Evolutionary conservation across 768 basidiomycete genomes (phyloP).

Genomic region (Pholiota molesta): DNA sequence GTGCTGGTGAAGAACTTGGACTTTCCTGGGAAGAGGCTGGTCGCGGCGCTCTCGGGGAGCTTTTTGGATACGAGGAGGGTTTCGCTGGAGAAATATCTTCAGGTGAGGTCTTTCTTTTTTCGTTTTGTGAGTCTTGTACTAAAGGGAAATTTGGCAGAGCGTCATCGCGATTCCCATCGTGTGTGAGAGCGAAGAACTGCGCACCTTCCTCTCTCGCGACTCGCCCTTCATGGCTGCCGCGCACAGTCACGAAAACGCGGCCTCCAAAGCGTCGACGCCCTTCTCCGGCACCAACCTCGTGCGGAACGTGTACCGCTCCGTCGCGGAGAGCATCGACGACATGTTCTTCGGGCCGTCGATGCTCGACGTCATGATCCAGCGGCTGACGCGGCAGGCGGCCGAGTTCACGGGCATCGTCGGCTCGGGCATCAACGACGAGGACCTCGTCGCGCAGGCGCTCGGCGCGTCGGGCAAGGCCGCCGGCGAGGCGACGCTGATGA

Average conservation of each 20-base stretch:
- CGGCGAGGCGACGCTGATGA: conserved; percentile 70
- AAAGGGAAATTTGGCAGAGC: conserved; percentile 44
- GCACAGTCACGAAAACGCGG: conserved; percentile 31
- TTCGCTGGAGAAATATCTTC: conserved; percentile 88
- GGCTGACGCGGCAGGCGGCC: conserved; percentile 87
- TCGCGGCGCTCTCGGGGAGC: conserved; percentile 82
- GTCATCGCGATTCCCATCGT: conserved; percentile 73
- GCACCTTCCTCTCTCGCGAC: conserved; percentile 85
- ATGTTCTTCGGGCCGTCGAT: conserved; percentile 96
- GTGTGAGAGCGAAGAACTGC: conserved; percentile 82
- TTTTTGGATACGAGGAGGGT: conserved; percentile 82
- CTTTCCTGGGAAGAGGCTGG: conserved; percentile 92
- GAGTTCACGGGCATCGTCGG: conserved; percentile 86
- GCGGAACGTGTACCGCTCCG: conserved; percentile 85
- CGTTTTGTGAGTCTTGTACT: neutral
- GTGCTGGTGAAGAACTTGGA: conserved; percentile 70
- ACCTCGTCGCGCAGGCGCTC: conserved; percentile 79
- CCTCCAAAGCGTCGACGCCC: conserved; percentile 43
- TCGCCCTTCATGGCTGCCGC: conserved; percentile 76
- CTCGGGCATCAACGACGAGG: conserved; percentile 79
- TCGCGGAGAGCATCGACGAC: conserved; percentile 95
- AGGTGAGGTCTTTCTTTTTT: conserved; percentile 50
- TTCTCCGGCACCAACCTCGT: conserved; percentile 80
- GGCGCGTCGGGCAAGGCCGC: conserved; percentile 67
- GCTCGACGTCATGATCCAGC: conserved; percentile 93